Conservation (phyloP, 1,284 basidiomycete genomes). For the Exobasidium cylindrosporum region DNA sequence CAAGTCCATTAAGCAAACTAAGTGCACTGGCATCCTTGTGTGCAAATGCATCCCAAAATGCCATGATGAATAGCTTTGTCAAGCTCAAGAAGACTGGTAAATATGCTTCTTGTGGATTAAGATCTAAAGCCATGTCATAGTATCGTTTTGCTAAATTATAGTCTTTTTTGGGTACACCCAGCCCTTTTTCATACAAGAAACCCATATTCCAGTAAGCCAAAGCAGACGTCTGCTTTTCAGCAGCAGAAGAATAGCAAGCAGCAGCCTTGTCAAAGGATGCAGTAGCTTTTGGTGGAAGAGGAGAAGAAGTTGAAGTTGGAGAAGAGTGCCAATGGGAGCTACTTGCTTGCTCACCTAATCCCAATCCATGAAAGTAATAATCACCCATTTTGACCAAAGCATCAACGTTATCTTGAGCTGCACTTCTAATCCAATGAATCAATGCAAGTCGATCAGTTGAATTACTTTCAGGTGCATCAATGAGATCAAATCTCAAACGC, state of each 20-base stretch:
- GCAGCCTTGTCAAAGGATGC: constrained; percentile 73
- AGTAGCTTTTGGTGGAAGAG: background rate
- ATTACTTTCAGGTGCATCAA: constrained; percentile 57
- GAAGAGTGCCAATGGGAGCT: background rate
- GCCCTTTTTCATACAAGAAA: constrained; percentile 97
- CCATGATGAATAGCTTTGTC: constrained; percentile 76
- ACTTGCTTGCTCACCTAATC: constrained; percentile 16
- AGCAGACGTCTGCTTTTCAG: constrained; percentile 83
- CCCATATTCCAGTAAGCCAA: constrained; percentile 98
- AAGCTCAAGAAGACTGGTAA: constrained; percentile 80
- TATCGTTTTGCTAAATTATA: constrained; percentile 95
- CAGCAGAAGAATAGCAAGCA: constrained; percentile 83
- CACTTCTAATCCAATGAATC: constrained; percentile 89
- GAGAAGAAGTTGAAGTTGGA: background rate
- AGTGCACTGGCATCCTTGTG: constrained; percentile 30
- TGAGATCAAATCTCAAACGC: constrained; percentile 58
- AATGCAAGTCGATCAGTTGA: constrained; percentile 71
- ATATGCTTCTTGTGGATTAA: constrained; percentile 76
- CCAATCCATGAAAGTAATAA: constrained; percentile 74
- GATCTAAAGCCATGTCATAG: constrained; percentile 84
- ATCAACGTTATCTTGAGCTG: constrained; percentile 88
- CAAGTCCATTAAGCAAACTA: constrained; percentile 32
- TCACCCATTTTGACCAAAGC: constrained; percentile 86
- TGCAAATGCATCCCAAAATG: constrained; percentile 64
- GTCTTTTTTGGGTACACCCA: constrained; percentile 75